phyloP scores from a whole-genome alignment of 805 yeast species.

The Ogataea angusta region DNA sequence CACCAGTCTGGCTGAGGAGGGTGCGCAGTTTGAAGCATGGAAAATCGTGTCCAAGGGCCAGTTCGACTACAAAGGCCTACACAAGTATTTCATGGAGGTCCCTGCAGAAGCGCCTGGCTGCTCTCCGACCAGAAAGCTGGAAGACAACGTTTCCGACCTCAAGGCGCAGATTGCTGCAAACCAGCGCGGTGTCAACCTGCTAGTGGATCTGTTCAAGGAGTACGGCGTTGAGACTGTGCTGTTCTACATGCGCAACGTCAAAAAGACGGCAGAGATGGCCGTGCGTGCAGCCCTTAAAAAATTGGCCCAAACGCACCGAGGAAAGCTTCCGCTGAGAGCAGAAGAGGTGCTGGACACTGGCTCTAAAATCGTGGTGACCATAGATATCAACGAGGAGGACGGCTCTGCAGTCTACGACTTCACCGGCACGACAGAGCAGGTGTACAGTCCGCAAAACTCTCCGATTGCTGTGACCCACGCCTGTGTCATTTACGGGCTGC shows the following conservation, averaged over 20 bases:
- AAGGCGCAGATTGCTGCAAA: slow-evolving; percentile 51
- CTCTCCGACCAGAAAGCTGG: slow-evolving; percentile 52
- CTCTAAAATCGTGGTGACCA: slow-evolving; percentile 42
- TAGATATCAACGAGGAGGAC: slow-evolving; percentile 38
- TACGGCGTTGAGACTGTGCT: slow-evolving; percentile 41
- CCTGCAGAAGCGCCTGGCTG: slow-evolving; percentile 49
- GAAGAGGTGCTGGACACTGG: slow-evolving; percentile 58
- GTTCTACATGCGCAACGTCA: slow-evolving; percentile 47
- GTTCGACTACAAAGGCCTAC: slow-evolving; percentile 52
- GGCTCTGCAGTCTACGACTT: slow-evolving; percentile 52
- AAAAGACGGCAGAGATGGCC: slow-evolving; percentile 45
- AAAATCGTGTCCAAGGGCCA: slow-evolving; percentile 47
- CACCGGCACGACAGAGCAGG: slow-evolving; percentile 51
- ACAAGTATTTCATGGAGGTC: slow-evolving; percentile 43
- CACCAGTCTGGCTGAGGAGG: slow-evolving; percentile 51
- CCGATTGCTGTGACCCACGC: slow-evolving; percentile 54
- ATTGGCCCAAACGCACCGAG: slow-evolving; percentile 41
- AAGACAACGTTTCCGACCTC: slow-evolving; percentile 50
- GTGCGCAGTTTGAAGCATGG: slow-evolving; percentile 52
- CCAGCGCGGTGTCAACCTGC: slow-evolving; percentile 46
- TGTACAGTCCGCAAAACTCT: slow-evolving; percentile 52
- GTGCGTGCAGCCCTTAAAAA: slow-evolving; percentile 34
- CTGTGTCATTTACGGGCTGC: slow-evolving; percentile 52
- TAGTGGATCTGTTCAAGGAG: slow-evolving; percentile 42
- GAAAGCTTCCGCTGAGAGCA: slow-evolving; percentile 37